Base-by-base conservation (phyloP, 176 grass and related monocot genomes). In the Oryza brachyantha region DNA sequence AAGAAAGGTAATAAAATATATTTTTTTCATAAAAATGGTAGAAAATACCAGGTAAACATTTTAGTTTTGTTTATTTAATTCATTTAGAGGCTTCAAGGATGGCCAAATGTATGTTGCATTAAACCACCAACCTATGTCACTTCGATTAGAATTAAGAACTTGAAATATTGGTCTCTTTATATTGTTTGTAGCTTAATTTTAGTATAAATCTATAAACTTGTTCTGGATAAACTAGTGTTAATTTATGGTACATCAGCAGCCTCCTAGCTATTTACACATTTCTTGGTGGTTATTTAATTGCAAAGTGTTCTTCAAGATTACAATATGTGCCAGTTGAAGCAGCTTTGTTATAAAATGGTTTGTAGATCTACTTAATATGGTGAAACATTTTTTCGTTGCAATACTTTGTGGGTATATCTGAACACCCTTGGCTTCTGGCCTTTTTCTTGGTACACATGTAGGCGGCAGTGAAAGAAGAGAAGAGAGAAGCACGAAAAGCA, bases 401-500 rank as follows among this genome's bases (percentile, higher is more conserved):
- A 29, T 29, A 11, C 46, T 61, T 66, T 19, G 55, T 57, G 7
- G 52, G 21, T 29, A 42, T 11, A 29, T 83, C 57, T 73, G n/a
- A 24, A 66, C 66, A 86, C 78, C 42, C 39, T 79, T 48, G n/a
- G 8, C 48, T 8, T 59, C 52, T 55, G 63, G 11, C 21, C 6
- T 57, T 21, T 10, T 41, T 61, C 21, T 63, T 19, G 83, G 70
- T 61, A 16, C 43, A 72, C 42, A 32, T 84, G 25, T 58, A 99
- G 96, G 75, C 41, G 2, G 85, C 90, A 76, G 79, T 95, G 78
- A 99, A 99, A 90, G 80, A 87, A 72, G 96, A 93, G 72, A 95
- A 69, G 76, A 91, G 72, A 76, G 81, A 93, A 86, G 92, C 96
- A 77, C 90, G 96, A 13, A 88, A 76, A 79, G 40, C 71, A 21